A percentile compares a stretch with the other conserved stretches of the same genome.
These are phyloP conservation scores for Chimonanthus salicifolius DNA, from an alignment of 164 flowering plant species.

Conservation along the genomic window DNA sequence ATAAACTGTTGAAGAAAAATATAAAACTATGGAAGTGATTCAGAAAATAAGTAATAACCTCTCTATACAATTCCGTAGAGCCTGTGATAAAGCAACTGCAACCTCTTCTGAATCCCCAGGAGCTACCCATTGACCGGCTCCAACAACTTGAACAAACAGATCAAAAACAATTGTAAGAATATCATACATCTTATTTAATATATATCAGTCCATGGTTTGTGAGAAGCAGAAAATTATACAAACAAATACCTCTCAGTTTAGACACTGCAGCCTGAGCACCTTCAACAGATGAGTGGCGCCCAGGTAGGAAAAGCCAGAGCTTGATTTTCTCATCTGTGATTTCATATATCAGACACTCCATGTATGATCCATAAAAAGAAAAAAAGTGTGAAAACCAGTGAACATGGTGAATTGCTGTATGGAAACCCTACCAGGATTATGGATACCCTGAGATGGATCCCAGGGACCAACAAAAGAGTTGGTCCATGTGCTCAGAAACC, in stretches of 20 bases:
- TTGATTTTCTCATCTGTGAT: conserved; percentile 88
- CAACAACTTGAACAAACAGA: conserved; percentile 45
- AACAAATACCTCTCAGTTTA: conserved; percentile 66
- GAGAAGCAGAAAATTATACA: conserved; percentile 4
- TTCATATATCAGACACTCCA: conserved; percentile 1
- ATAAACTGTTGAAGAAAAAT: background rate
- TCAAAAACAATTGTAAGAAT: background rate
- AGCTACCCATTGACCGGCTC: conserved; percentile 88
- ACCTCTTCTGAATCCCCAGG: conserved; percentile 99
- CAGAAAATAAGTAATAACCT: conserved; percentile 40
- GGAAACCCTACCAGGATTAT: conserved; percentile 75
- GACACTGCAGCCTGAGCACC: conserved; percentile 73
- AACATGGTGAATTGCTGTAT: background rate
- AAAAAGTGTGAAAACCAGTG: conserved; percentile 1
- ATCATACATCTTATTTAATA: background rate
- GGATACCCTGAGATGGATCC: conserved; percentile 98
- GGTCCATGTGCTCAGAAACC: conserved; percentile 90
- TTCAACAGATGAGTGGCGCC: conserved; percentile 69
- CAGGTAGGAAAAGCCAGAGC: conserved; percentile 98
- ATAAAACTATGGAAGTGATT: background rate
- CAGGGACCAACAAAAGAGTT: conserved; percentile 99
- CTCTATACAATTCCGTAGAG: conserved; percentile 79
- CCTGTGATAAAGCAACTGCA: conserved; percentile 88
- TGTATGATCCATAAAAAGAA: background rate
- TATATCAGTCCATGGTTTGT: background rate